A percentile compares a stretch with the other conserved stretches of the same genome.
Evolutionary conservation across 225 moss, liverwort and hornwort genomes (phyloP).

Genomic region (Marchantia polymorpha): DNA sequence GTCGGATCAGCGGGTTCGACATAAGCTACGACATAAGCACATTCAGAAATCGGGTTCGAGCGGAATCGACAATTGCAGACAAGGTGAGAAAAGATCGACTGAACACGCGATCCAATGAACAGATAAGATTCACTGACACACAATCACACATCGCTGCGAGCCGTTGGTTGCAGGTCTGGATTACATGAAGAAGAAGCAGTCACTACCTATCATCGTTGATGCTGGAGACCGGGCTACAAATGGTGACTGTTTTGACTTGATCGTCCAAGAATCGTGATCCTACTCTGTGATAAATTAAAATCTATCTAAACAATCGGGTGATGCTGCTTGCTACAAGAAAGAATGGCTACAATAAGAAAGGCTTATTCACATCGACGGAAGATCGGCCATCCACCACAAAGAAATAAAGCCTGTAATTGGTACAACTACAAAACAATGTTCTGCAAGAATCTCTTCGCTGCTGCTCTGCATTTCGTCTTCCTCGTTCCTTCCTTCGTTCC

Average conservation of each 20-base stretch:
- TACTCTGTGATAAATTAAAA: conserved; percentile 33
- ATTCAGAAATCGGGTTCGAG: too few relatives aligned
- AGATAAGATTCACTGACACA: not conserved
- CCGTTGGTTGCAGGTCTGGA: conserved; percentile 10
- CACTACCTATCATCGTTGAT: not conserved
- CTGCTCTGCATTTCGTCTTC: not conserved
- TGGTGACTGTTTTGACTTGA: conserved; percentile 10
- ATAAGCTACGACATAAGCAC: too few relatives aligned
- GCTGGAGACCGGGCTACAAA: conserved; percentile 2
- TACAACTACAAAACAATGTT: conserved; percentile 18
- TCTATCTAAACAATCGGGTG: conserved; percentile 34
- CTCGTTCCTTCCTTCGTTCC: not conserved
- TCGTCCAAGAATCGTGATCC: conserved; percentile 35
- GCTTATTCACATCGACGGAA: conserved; percentile 41
- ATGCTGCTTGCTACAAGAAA: conserved; percentile 32
- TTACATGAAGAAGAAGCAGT: conserved; percentile 27
- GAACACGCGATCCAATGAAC: not conserved
- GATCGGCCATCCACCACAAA: conserved; percentile 21
- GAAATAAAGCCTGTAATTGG: conserved; percentile 21
- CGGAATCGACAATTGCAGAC: not conserved
- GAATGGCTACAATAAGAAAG: conserved; percentile 38
- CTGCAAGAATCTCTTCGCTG: conserved; percentile 2
- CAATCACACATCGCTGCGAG: conserved; percentile 4
- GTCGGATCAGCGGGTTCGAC: too few relatives aligned
- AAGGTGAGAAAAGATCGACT: not conserved